A percentile compares a stretch with the other conserved stretches of the same genome.
These are phyloP conservation scores for Carex scoparia DNA, from an alignment of 176 grass and related monocot species.

Conservation along the genomic window DNA sequence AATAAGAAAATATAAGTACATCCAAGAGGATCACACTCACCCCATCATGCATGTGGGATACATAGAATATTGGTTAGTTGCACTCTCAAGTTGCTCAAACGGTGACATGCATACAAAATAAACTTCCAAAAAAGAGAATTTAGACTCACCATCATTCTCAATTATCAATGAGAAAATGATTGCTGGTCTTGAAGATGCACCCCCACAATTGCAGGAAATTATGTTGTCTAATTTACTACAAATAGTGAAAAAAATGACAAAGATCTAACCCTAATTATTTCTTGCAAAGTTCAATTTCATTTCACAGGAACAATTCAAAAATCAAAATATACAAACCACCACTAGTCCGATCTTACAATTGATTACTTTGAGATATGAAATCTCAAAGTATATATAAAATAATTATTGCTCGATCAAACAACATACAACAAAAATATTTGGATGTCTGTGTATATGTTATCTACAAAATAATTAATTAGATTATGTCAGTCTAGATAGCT, in stretches of 20 bases:
- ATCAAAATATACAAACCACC: background rate
- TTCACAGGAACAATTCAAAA: background rate
- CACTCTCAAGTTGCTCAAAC: background rate
- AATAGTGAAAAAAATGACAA: background rate
- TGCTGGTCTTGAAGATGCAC: background rate
- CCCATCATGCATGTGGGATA: background rate
- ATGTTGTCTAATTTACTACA: background rate
- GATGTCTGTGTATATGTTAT: background rate
- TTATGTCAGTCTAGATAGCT: conserved; percentile 12
- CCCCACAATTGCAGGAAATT: background rate
- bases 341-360: background rate
- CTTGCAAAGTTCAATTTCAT: background rate
- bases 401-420: background rate
- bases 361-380: background rate
- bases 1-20: background rate
- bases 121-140: background rate
- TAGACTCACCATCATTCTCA: background rate
- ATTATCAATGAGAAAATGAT: background rate
- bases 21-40: background rate
- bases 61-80: background rate
- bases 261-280: background rate
- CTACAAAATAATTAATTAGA: conserved; percentile 22
- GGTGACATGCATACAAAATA: background rate
- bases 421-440: conserved; percentile 4
- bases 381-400: background rate